Evolutionary conservation across 2,329 filamentous ascomycete species (phyloP).

Genomic region (Fusarium subtropicale): DNA sequence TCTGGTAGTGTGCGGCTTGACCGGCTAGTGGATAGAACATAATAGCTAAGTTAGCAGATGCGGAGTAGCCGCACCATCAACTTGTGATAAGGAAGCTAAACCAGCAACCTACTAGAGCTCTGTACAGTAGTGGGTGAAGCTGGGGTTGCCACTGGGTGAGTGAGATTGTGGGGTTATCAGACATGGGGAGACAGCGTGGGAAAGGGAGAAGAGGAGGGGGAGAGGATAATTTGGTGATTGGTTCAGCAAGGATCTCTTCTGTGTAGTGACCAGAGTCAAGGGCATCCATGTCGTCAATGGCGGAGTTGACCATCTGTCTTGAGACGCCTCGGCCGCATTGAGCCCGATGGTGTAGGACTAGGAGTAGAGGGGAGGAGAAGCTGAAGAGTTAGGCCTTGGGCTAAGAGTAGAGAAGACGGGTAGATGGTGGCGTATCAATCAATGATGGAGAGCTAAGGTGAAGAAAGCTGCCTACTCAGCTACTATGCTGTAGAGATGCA

Average conservation of each 20-base stretch:
- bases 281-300: slow-evolving; percentile 20
- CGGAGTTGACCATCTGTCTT: slow-evolving; percentile 3
- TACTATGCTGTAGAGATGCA: neutral
- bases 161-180: slow-evolving; percentile 2
- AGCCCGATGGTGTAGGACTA: slow-evolving; percentile 5
- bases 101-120: neutral
- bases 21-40: slow-evolving; percentile 4
- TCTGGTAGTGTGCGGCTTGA: slow-evolving; percentile 12
- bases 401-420: neutral
- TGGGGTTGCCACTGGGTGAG: slow-evolving; percentile 5
- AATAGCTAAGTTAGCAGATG: slow-evolving; percentile 10
- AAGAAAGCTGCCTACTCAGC: neutral
- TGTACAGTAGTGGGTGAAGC: neutral
- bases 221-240: slow-evolving; percentile 17
- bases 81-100: slow-evolving; percentile 7
- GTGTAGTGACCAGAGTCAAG: neutral
- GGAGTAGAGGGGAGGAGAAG: neutral
- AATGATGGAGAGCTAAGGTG: neutral
- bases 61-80: slow-evolving; percentile 35
- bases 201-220: neutral
- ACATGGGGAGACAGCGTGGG: neutral
- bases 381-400: neutral
- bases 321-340: slow-evolving; percentile 22
- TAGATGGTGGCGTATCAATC: slow-evolving; percentile 2
- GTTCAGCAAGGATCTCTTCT: slow-evolving; percentile 2